Percentiles rank a stretch among this genome's conserved stretches.
Evolutionary conservation across 1,284 basidiomycete genomes (phyloP).

Genomic region (Earliella scabrosa): DNA sequence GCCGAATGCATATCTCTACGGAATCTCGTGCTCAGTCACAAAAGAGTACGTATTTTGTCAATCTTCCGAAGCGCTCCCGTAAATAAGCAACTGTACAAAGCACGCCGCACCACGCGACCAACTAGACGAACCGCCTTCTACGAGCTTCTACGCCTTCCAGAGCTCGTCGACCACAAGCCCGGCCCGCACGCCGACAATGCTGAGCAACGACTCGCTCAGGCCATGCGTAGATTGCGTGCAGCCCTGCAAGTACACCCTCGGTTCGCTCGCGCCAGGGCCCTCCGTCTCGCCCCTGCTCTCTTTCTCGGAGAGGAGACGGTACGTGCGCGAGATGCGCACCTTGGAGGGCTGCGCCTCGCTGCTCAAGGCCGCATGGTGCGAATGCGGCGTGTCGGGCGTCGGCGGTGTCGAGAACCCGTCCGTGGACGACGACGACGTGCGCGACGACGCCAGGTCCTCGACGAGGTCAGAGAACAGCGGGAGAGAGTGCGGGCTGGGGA

Average conservation of each 20-base stretch:
- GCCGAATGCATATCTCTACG: too few species aligned
- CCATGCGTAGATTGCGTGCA: slow-evolving; percentile 62
- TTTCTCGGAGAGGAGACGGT: slow-evolving; percentile 45
- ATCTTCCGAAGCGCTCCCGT: too few species aligned
- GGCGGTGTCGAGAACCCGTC: slow-evolving; percentile 24
- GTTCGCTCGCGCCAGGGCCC: slow-evolving; percentile 35
- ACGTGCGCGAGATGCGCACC: slow-evolving; percentile 50
- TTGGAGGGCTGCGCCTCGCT: slow-evolving; percentile 32
- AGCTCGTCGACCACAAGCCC: slow-evolving; percentile 55
- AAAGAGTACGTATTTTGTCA: too few species aligned
- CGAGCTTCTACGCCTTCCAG: slow-evolving; percentile 11
- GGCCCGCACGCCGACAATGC: slow-evolving; percentile 52
- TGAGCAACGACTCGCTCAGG: slow-evolving; percentile 59
- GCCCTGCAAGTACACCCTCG: slow-evolving; percentile 60
- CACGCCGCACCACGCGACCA: too few species aligned
- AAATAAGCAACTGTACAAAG: too few species aligned
- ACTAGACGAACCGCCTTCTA: background rate
- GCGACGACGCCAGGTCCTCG: slow-evolving; percentile 10
- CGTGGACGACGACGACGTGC: slow-evolving; percentile 15
- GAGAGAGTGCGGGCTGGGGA: slow-evolving; percentile 22
- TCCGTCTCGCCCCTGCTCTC: slow-evolving; percentile 13
- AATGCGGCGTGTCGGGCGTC: slow-evolving; percentile 23
- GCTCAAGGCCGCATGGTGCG: slow-evolving; percentile 18
- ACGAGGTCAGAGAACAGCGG: slow-evolving; percentile 20
- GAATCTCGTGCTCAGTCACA: too few species aligned